A percentile compares a stretch with the other conserved stretches of the same genome.
These are phyloP conservation scores for Ophiostoma pallidulum DNA, from an alignment of 2,329 filamentous ascomycete species.

Conservation along the genomic window DNA sequence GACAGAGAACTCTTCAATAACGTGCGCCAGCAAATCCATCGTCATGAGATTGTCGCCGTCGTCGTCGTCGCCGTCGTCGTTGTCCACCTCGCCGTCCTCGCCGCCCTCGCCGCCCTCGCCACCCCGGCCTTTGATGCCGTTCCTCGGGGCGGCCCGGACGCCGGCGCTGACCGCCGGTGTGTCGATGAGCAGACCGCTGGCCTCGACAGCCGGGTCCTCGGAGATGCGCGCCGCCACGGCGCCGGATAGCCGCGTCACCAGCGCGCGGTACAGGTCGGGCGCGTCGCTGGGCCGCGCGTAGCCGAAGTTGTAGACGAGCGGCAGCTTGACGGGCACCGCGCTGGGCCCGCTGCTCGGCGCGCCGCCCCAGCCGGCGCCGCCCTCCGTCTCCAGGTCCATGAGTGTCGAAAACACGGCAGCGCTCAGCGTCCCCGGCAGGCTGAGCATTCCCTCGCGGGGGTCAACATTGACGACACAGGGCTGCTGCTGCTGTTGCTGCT, in stretches of 20 bases:
- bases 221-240: constrained; percentile 68
- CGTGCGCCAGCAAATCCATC: constrained; percentile 72
- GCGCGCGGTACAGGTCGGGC: constrained; percentile 58
- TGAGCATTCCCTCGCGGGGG: constrained; percentile 68
- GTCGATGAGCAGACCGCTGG: constrained; percentile 77
- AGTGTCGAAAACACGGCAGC: constrained; percentile 80
- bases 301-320: constrained; percentile 84
- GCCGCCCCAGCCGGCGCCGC: constrained; percentile 71
- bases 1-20: constrained; percentile 55
- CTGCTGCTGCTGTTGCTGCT: constrained; percentile 35
- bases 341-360: constrained; percentile 87
- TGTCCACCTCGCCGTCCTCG: neutral
- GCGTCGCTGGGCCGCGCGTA: constrained; percentile 64
- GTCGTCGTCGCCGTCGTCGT: constrained; percentile 23
- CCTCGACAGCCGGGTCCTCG: constrained; percentile 62
- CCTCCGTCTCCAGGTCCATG: constrained; percentile 69
- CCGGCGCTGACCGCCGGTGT: constrained; percentile 62
- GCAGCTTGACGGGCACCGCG: constrained; percentile 80
- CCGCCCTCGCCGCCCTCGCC: neutral
- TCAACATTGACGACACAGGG: constrained; percentile 80
- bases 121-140: neutral
- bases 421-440: constrained; percentile 70
- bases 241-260: constrained; percentile 68
- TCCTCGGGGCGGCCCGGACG: neutral
- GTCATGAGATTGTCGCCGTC: constrained; percentile 29